Evolutionary conservation across 257 asterid genomes (phyloP).

Genomic region (Paulownia fortunei): DNA sequence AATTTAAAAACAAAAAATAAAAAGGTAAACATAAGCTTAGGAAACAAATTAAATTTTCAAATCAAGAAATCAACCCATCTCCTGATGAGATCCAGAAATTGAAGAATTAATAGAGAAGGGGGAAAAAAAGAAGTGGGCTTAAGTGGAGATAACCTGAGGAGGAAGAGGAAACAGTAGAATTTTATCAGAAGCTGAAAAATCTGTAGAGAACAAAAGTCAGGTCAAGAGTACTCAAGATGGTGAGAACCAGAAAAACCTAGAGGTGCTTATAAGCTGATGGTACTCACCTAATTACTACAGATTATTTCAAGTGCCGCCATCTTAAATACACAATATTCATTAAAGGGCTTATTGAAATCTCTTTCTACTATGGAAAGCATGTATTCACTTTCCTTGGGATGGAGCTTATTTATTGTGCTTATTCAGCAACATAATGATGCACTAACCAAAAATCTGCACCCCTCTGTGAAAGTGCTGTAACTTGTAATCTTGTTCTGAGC

Average conservation of each 20-base stretch:
- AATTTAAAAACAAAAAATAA: not conserved
- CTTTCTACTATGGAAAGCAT: not conserved
- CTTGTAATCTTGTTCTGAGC: not conserved
- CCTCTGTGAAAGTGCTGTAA: not conserved
- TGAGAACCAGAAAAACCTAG: not conserved
- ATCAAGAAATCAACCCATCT: not conserved
- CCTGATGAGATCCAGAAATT: not conserved
- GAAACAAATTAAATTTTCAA: not conserved
- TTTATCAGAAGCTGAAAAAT: too few species aligned
- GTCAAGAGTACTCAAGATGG: not conserved
- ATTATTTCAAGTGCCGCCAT: not conserved
- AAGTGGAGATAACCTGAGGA: not conserved
- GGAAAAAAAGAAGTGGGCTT: not conserved
- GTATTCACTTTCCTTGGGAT: not conserved
- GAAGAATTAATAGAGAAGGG: not conserved
- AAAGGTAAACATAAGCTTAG: not conserved
- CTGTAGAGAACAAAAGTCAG: not conserved
- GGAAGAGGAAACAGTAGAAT: not conserved
- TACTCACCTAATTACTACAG: not conserved
- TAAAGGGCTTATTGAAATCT: not conserved
- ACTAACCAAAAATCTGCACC: not conserved
- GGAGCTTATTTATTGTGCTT: constrained; percentile 9
- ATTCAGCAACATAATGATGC: not conserved
- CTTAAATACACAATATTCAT: constrained; percentile 17
- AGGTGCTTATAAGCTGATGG: constrained; percentile 25